Base-by-base conservation (phyloP, 2,329 filamentous ascomycete species). In the Tricladium varicosporioides region DNA sequence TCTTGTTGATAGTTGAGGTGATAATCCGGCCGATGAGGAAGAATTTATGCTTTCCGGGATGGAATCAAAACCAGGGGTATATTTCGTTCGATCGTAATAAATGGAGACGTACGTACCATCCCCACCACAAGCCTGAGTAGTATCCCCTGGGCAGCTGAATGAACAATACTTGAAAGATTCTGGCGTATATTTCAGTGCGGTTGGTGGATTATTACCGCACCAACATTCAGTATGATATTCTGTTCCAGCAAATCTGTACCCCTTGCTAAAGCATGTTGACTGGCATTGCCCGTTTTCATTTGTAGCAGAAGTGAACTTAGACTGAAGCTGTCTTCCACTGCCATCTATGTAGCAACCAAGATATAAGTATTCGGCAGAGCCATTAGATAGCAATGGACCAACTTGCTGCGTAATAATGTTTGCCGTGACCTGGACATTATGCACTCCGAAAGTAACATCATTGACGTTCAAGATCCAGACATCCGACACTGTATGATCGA, bases 301-400 rank as follows among this genome's bases (percentile, higher is more conserved):
- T n/a, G 63, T 67, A 2, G 59, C 62, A 11, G 56, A 65, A 56
- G 69, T 70, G 19, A 69, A 67, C 18, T 68, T 63, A 7, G 60
- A 70, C 10, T 59, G 46, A 13, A 75, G 59, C 22, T 72, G 68
- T n/a, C 74, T 69, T 27, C 72, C 72, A 45, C 61, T 59, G 5
- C 67, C 70, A 56, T 76, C 74, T 22, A 67, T 64, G 60, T 75
- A 76, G 52, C 75, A 77, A 15, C 74, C 75, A 5, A 76, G 63
- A 59, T 71, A 74, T 22, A 70, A 64, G 56, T 71, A 72, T 15
- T 65, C 59, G 5, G 66, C 65, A 1, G 60, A 62, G 5, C 70
- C 69, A 53, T 69, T 67, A 15, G 67, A 48, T 11, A 74, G 65
- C 16, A 71, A 58, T 13, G 74, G 74, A 5, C 74, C 74, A 14